Evolutionary conservation across 495 filamentous ascomycete genomes (phyloP), one percentile per base, ranked within the genome.

Genomic region (Annulohypoxylon moriforme): DNA sequence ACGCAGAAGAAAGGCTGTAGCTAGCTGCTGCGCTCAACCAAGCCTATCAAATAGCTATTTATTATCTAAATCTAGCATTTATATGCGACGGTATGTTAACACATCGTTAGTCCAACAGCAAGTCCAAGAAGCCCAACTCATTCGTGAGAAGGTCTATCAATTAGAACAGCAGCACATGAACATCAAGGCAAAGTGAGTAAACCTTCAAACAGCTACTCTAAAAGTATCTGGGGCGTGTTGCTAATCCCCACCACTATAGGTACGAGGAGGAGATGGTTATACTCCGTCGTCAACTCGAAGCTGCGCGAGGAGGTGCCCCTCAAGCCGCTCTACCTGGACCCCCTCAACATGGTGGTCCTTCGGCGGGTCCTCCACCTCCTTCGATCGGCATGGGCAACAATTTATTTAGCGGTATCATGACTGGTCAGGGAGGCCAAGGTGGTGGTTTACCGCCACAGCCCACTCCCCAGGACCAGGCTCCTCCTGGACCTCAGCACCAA

Each of bases 361-460:
- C 92, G 3, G 94, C 95, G 78, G 91, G 91, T 50, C 81, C 82
- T 59, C 92, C 92, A 29, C 93, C 93, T 33, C 93, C 93, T 47
- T 86, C 91, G 27, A 91, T 99, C 78, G 94, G 94, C n/a, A 92
- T 96, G 77, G 94, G 96, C 25, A 94, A 89, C 79, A 94, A 96
- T 78, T 85, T 98, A 40, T 98, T 99, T 76, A 92, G 94, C 69
- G 93, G 93, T 24, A 97, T 99, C 72, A 98, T 99, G 92, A 87
- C 96, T 67, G 95, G 94, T 63, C 91, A 91, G 80, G 91, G 90
- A 76, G 90, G 89, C 74, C 94, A 94, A 84, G 93, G 91, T 67
- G 89, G 87, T 13, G 92, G 93, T 64, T 91, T 91, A 69, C 91
- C 97, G 76, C 94, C 93, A 60, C 96, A 94, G 75, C 93, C 93